phyloP scores from a whole-genome alignment of 345 rosid species.

The Syzygium oleosum region DNA sequence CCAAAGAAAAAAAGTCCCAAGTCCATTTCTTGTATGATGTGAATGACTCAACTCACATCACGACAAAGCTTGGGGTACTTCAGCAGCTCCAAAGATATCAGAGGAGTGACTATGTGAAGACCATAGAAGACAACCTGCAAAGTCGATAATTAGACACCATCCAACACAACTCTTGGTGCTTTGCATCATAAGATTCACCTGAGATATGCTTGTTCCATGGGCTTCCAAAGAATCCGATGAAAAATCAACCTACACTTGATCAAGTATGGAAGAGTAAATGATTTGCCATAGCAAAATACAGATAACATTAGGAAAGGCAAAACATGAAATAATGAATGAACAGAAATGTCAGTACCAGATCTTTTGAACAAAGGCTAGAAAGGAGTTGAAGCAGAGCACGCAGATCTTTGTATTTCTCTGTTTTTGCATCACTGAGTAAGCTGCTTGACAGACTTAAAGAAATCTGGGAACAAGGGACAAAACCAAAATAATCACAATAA shows the following conservation, averaged over 20 bases:
- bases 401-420: slow-evolving; percentile 81
- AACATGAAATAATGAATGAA: neutral
- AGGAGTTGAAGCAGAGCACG: slow-evolving; percentile 98
- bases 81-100: slow-evolving; percentile 83
- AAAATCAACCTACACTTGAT: slow-evolving; percentile 66
- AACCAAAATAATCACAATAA: neutral
- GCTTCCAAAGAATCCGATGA: slow-evolving; percentile 71
- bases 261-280: neutral
- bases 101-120: slow-evolving; percentile 83
- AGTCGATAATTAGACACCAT: slow-evolving; percentile 13
- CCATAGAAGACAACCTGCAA: slow-evolving; percentile 91
- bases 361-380: slow-evolving; percentile 87
- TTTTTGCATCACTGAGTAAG: slow-evolving; percentile 73
- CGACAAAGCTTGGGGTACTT: slow-evolving; percentile 97
- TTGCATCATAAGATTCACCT: slow-evolving; percentile 36
- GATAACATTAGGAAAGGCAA: neutral
- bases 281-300: neutral
- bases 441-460: slow-evolving; percentile 69
- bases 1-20: neutral
- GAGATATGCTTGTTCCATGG: slow-evolving; percentile 66
- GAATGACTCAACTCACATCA: slow-evolving; percentile 53
- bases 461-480: slow-evolving; percentile 32
- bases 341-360: slow-evolving; percentile 40
- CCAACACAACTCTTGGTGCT: slow-evolving; percentile 2
- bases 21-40: neutral